These are phyloP conservation scores for Saxispiralis lemnorum DNA, from an alignment of 495 filamentous ascomycete genomes.

Conservation along the genomic window DNA sequence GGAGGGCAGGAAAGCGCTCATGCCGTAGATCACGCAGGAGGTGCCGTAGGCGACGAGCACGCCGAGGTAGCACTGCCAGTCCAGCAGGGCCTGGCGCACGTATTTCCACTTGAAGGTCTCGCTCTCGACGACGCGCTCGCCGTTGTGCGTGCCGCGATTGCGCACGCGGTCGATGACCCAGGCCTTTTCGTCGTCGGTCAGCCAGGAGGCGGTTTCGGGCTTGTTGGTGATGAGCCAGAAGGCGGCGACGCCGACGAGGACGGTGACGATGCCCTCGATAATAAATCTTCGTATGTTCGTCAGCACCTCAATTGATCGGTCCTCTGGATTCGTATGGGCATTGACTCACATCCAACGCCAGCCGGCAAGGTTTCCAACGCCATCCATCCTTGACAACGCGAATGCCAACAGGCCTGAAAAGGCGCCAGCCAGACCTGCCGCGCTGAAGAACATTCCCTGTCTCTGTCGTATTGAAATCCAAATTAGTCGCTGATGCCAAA, in stretches of 20 bases:
- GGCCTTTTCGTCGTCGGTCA: slow-evolving; percentile 21
- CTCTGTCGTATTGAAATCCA: slow-evolving; percentile 42
- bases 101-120: slow-evolving; percentile 45
- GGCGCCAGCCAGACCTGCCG: slow-evolving; percentile 39
- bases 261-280: slow-evolving; percentile 25
- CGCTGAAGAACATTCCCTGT: slow-evolving; percentile 40
- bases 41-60: slow-evolving; percentile 41
- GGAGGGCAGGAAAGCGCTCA: slow-evolving; percentile 52
- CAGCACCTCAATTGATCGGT: neutral
- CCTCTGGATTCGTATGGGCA: neutral
- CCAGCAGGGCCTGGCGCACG: slow-evolving; percentile 43
- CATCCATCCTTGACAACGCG: slow-evolving; percentile 37
- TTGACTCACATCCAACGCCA: slow-evolving; percentile 7
- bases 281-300: slow-evolving; percentile 7
- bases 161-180: slow-evolving; percentile 23
- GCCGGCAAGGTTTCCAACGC: slow-evolving; percentile 12
- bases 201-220: slow-evolving; percentile 27
- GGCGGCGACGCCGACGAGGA: slow-evolving; percentile 24
- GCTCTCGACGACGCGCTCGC: slow-evolving; percentile 31
- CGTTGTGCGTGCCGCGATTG: neutral
- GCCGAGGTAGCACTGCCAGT: slow-evolving; percentile 61
- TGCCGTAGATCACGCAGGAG: slow-evolving; percentile 47
- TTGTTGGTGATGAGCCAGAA: slow-evolving; percentile 30
- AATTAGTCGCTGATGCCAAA: slow-evolving; percentile 42
- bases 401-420: slow-evolving; percentile 48